Conservation (phyloP, 192 early-diverging fungal genomes). For the Rhizophagus prolifer region DNA sequence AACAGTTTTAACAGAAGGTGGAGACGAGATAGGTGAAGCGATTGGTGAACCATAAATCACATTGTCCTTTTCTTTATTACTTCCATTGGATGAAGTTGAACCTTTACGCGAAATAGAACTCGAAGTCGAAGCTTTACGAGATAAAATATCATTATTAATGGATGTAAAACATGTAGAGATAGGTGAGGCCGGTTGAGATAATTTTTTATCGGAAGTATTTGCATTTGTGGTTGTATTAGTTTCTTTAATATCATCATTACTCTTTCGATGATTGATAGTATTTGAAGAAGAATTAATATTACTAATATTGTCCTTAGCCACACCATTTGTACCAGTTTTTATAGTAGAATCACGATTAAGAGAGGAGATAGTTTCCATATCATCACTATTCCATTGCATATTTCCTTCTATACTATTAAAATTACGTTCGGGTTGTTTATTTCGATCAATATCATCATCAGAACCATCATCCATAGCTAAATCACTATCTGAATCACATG, state of each 20-base stretch:
- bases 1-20: not conserved
- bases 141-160: not conserved
- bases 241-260: not conserved
- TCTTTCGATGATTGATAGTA: not conserved
- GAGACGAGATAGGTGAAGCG: not conserved
- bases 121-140: conserved; percentile 5
- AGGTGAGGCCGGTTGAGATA: not conserved
- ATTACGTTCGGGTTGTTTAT: not conserved
- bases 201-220: not conserved
- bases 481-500: conserved; percentile 11
- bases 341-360: not conserved
- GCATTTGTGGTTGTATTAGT: not conserved
- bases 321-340: not conserved
- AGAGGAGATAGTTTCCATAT: conserved; percentile 17
- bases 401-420: not conserved
- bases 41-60: not conserved
- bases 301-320: not conserved
- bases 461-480: conserved; percentile 30
- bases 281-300: not conserved
- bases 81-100: not conserved
- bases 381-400: conserved; percentile 26
- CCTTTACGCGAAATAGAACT: not conserved
- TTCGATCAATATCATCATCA: conserved; percentile 6
- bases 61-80: conserved; percentile 10
- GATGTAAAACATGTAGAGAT: too few species aligned